Evolutionary conservation across 192 early-diverging fungal genomes (phyloP).

Genomic region (Podila epicladia): DNA sequence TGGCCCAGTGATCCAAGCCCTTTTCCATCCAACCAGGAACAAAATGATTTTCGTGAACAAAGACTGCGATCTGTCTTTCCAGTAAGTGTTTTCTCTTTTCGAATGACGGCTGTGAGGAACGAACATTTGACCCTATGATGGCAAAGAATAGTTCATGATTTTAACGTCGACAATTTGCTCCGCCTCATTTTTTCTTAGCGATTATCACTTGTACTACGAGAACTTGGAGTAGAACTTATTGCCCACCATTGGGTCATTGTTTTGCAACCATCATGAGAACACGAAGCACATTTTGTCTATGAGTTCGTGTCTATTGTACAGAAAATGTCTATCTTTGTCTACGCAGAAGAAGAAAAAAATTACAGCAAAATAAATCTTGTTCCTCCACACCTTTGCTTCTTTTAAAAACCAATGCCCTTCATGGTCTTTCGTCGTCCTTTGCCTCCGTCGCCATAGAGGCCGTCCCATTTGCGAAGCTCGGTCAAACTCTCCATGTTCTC

Average conservation of each 20-base stretch:
- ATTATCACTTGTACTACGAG: not conserved
- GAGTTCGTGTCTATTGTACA: too few relatives aligned
- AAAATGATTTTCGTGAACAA: slow-evolving; percentile 10
- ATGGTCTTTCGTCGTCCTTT: slow-evolving; percentile 54
- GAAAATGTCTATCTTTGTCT: too few relatives aligned
- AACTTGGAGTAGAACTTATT: not conserved
- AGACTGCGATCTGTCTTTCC: slow-evolving; percentile 13
- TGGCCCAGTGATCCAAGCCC: slow-evolving; percentile 3
- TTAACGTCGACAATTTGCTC: not conserved
- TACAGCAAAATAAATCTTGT: not conserved
- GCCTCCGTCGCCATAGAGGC: slow-evolving; percentile 84
- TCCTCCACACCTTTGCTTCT: too few relatives aligned
- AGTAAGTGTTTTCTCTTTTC: slow-evolving; percentile 23
- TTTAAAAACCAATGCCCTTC: slow-evolving; percentile 65
- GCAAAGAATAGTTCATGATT: too few relatives aligned
- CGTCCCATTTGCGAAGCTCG: slow-evolving; percentile 93
- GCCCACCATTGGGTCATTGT: too few relatives aligned
- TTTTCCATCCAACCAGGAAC: slow-evolving; percentile 34
- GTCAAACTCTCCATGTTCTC: slow-evolving; percentile 91
- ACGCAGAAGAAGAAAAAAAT: not conserved
- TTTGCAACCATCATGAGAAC: too few relatives aligned
- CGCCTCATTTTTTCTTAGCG: not conserved
- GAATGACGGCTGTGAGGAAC: not conserved
- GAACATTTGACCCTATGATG: too few relatives aligned
- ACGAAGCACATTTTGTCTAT: too few relatives aligned